phyloP scores from a whole-genome alignment of 805 yeast species.

The Jamesozyma hellenica region DNA sequence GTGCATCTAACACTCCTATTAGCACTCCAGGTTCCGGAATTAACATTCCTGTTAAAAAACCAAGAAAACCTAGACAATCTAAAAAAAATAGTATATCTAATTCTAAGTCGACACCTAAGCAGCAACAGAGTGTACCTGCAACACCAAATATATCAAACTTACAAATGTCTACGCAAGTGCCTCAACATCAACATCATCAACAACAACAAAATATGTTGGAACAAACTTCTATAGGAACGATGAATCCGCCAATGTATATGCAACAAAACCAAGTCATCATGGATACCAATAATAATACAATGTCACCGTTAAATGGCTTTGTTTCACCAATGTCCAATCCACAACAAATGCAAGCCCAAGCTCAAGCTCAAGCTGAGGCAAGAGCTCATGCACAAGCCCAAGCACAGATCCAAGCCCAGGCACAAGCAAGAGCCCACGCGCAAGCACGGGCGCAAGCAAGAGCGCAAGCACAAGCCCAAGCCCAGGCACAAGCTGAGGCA shows the following conservation, averaged over 20 bases:
- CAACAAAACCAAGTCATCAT: background rate
- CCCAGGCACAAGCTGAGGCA: too few species aligned
- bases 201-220: background rate
- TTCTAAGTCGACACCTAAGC: background rate
- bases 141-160: background rate
- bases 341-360: background rate
- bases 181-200: constrained; percentile 3
- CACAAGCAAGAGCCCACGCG: too few species aligned
- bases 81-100: background rate
- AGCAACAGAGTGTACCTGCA: background rate
- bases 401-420: too few species aligned
- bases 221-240: constrained; percentile 1
- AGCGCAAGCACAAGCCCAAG: background rate
- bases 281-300: background rate
- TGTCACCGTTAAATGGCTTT: background rate
- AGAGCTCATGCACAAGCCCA: too few species aligned
- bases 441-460: background rate
- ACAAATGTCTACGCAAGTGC: background rate
- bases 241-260: constrained; percentile 2
- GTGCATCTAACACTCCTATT: constrained; percentile 9
- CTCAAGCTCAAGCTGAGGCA: too few species aligned
- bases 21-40: constrained; percentile 2
- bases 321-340: constrained; percentile 1
- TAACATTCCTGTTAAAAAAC: constrained; percentile 17
- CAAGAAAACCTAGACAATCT: constrained; percentile 20